Base-by-base conservation (phyloP, 2,329 filamentous ascomycete genomes). In the Chalara sp. region DNA sequence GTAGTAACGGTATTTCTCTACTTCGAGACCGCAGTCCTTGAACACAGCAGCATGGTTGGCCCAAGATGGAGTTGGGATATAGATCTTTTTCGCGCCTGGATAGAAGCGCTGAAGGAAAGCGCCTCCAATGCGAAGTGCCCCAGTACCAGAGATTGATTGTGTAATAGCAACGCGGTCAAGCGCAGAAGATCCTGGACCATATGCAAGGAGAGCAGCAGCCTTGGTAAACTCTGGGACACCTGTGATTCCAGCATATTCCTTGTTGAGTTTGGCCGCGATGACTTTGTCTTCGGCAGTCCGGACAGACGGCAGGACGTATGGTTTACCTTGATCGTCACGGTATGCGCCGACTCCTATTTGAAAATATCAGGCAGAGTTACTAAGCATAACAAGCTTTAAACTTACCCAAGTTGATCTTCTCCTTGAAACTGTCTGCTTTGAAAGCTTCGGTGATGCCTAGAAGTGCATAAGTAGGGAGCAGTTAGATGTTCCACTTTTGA, bases 21-120 rank as follows among this genome's bases (percentile, higher is more conserved):
- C 90, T 72, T 88, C 80, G 59, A 99, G 81, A 52, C 91, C 89
- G 32, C 89, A 87, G 72, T 97, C 91, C 73, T 81, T 85, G 83
- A 99, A 97, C 71, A 99, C 88, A 58, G 92, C 91, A 68, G 83
- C 88, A 79, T 99, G 93, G 81, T 99, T 97, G 64, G 92, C 93
- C 93, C 93, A 99, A 63, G 89, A 95, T 48, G 93, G 93, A 51
- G 78, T 91, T 56, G 93, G 93, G 68, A 99, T 90, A 79, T 96
- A 97, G 74, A 99, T 89, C 71, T 87, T 88, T 84, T 96, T 97
- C 63, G 83, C 83, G 68, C 87, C 83, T 43, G 91, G 90, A 77
- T 87, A 96, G 81, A 89, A 92, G 65, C 90, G 87, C 71, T 88
- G 73, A 61, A 99, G 80, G 83, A 97, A 99, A 62, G 88, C 90